These are phyloP conservation scores for Geranium rotundifolium DNA, from an alignment of 345 rosid genomes.

Conservation along the genomic window DNA sequence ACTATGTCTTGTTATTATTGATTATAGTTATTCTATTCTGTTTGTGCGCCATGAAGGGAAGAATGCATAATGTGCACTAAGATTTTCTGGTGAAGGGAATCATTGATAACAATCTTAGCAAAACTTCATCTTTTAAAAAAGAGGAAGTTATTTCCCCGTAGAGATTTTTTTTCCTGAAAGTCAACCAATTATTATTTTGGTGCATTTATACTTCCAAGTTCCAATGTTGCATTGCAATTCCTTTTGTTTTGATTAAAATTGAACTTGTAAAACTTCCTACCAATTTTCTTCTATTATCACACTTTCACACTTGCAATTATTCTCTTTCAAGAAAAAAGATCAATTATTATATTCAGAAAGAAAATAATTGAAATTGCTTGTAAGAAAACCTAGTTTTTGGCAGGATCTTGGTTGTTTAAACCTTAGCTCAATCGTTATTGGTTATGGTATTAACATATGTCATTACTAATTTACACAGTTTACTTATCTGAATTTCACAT, in stretches of 20 bases:
- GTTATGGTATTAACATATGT: background rate
- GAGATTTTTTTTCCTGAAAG: background rate
- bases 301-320: too few species aligned
- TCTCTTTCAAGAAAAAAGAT: background rate
- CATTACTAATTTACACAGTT: conserved; percentile 12
- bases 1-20: background rate
- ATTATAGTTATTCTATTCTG: too few species aligned
- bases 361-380: background rate
- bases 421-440: background rate
- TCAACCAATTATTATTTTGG: background rate
- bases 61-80: background rate
- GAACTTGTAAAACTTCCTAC: background rate
- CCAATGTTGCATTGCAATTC: background rate
- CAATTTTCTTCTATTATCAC: too few species aligned
- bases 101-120: background rate
- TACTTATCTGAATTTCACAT: conserved; percentile 8
- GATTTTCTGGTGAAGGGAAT: background rate
- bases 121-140: background rate
- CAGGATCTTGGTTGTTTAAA: background rate
- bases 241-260: background rate
- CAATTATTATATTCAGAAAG: background rate
- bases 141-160: background rate
- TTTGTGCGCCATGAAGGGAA: too few species aligned
- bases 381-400: background rate
- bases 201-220: background rate